A percentile compares a stretch with the other conserved stretches of the same genome.
Conservation (phyloP, 2,329 filamentous ascomycete species). For the Botrytis aclada region DNA sequence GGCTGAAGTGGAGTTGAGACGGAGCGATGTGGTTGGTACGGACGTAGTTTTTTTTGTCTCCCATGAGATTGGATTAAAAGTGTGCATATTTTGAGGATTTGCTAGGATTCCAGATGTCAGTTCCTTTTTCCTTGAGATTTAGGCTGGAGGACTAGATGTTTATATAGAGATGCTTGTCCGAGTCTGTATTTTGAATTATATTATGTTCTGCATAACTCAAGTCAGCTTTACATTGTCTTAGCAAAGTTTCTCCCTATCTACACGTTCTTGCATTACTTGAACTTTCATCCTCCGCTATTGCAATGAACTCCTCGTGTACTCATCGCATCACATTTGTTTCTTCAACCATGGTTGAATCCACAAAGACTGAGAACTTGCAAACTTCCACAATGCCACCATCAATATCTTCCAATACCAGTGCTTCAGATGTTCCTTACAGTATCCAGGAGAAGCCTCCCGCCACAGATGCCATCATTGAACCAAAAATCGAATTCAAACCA, state of each 20-base stretch:
- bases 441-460: background rate
- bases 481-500: constrained; percentile 29
- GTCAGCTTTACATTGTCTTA: background rate
- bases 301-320: background rate
- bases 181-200: background rate
- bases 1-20: background rate
- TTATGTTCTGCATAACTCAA: background rate
- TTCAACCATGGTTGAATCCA: background rate
- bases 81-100: background rate
- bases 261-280: background rate
- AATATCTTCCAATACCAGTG: background rate
- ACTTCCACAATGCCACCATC: background rate
- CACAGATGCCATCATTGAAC: too few species aligned
- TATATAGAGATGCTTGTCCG: background rate
- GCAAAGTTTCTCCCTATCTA: background rate
- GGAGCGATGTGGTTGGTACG: background rate
- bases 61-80: background rate
- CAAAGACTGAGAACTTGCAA: background rate
- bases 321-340: background rate
- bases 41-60: background rate
- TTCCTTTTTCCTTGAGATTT: background rate
- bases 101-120: background rate
- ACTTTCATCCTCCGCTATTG: too few species aligned
- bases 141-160: background rate
- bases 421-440: background rate